Conservation (phyloP, 768 basidiomycete species). For the Lactifluus hygrophoroides region DNA sequence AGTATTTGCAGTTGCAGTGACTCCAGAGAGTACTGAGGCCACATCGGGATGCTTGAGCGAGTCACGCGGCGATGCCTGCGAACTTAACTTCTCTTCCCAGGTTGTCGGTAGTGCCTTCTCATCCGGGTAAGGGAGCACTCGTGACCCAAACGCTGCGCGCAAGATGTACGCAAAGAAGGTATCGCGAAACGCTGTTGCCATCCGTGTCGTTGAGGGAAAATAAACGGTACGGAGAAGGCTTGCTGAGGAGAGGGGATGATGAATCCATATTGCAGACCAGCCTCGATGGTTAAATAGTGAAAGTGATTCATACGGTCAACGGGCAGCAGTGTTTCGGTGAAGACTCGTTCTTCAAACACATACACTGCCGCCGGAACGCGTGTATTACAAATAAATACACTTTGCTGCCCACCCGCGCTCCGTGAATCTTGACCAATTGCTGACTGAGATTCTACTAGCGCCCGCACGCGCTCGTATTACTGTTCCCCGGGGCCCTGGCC, state of each 20-base stretch:
- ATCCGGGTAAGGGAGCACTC: conserved; percentile 20
- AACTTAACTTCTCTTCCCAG: conserved; percentile 10
- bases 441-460: no score
- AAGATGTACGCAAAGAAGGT: conserved; percentile 27
- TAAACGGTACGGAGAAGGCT: not conserved
- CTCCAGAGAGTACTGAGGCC: not conserved
- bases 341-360: no score
- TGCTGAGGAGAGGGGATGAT: not conserved
- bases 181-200: conserved; percentile 24
- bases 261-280: not conserved
- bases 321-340: not conserved
- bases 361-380: no score
- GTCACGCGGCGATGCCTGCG: not conserved
- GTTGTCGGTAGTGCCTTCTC: conserved; percentile 14
- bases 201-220: not conserved
- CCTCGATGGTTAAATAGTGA: conserved; percentile 7
- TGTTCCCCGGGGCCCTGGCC: no score
- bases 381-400: no score
- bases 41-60: not conserved
- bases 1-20: not conserved
- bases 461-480: no score
- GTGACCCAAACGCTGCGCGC: conserved; percentile 23
- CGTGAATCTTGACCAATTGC: no score
- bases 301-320: no score
- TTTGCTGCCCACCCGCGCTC: no score